Evolutionary conservation across 805 yeast species (phyloP), one percentile per base, ranked within the genome.

Genomic region (Huiozyma sinensis): DNA sequence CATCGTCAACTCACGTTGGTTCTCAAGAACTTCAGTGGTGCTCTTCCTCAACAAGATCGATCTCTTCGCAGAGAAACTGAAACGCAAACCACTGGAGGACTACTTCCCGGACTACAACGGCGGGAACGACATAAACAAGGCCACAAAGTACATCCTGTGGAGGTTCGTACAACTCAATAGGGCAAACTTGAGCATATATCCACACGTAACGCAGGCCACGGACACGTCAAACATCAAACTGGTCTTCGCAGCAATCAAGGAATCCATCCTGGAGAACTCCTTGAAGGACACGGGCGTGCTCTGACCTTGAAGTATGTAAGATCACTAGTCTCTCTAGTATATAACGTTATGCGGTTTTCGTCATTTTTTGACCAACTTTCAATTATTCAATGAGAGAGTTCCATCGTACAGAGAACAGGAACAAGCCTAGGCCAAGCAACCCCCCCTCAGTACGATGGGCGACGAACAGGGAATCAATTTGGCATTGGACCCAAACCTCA

Each of bases 171-270:
- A 83, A 60, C 77, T 85, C 40, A 89, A 88, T 60, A 72, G 94
- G 51, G 79, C 92, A 1, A 86, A 87, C 17, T 68, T 87, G 49
- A 83, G 81, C 47, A 76, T 89, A 32, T 84, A 83, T 55, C 95
- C 96, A 9, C 95, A 88, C 62, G 83, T 88, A 27, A 88, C 97
- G 4, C 95, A 88, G 63, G 96, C 96, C 0, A 88, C 95, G 0
- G 95, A 88, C 60, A 88, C 96, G 6, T 79, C 86, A 29, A 88
- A 88, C 63, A 87, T 89, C 49, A 79, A 83, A 56, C 67, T 87
- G 54, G 95, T 88, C 6, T 81, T 84, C 65, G 88, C 87, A 9
- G 89, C 90, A 6, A 85, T 84, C 34, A 80, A 79, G 55, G 92
- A 84, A 58, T 82, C 88, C 4, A 79, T 84, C 40, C 69, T 85